Percentiles rank a stretch among this genome's conserved stretches.
Evolutionary conservation across 2,329 filamentous ascomycete genomes (phyloP).

Genomic region (Dactylonectria estremocensis): DNA sequence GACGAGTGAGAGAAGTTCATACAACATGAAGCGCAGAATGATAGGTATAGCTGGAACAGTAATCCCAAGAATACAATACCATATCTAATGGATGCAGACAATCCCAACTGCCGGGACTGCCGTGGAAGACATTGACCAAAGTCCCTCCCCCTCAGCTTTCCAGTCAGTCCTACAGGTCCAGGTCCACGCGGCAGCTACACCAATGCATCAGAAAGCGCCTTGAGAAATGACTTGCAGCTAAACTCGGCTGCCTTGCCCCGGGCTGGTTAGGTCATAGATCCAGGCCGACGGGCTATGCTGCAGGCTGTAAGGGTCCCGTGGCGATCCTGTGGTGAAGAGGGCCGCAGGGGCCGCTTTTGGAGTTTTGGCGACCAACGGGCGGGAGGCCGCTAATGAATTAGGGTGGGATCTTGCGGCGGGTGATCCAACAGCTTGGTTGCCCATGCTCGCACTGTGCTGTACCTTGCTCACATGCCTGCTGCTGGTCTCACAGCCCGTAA

Average conservation of each 20-base stretch:
- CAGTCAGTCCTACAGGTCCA: not conserved
- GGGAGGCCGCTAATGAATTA: constrained; percentile 30
- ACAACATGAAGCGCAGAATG: not conserved
- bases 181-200: not conserved
- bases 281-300: constrained; percentile 16
- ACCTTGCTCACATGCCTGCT: not conserved
- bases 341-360: not conserved
- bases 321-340: not conserved
- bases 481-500: not conserved
- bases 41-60: not conserved
- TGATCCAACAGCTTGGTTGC: constrained; percentile 19
- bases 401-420: constrained; percentile 6
- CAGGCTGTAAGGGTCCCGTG: constrained; percentile 20
- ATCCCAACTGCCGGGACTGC: not conserved
- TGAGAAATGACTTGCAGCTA: not conserved
- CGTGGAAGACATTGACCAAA: not conserved
- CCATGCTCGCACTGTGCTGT: constrained; percentile 14
- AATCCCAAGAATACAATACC: not conserved
- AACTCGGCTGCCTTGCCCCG: not conserved
- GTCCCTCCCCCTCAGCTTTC: not conserved
- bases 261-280: constrained; percentile 17
- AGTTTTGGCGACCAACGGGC: constrained; percentile 1
- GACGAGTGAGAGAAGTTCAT: not conserved
- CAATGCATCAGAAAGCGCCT: no score
- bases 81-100: not conserved